Evolutionary conservation across 208 protist genomes (phyloP).

Genomic region (Leishmania tarentolae): DNA sequence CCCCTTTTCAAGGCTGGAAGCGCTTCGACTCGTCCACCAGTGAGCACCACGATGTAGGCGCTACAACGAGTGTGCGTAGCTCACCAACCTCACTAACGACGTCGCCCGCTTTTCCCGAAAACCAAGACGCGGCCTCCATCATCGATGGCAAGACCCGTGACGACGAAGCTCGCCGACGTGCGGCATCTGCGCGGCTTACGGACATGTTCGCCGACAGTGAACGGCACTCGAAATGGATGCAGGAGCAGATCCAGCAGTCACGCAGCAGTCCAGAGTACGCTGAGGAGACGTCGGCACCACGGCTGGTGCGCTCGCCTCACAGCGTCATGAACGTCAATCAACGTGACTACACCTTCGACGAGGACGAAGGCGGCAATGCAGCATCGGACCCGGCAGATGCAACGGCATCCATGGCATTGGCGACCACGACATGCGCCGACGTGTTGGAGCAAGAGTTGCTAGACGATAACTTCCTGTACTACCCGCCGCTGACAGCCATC

Average conservation of each 20-base stretch:
- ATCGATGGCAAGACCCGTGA: conserved; percentile 8
- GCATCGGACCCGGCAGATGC: not conserved
- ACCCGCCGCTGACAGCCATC: conserved; percentile 28
- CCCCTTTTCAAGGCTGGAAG: conserved; percentile 26
- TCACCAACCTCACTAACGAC: not conserved
- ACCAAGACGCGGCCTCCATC: not conserved
- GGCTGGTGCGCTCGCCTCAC: conserved; percentile 2
- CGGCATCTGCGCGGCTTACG: conserved; percentile 20
- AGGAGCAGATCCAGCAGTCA: conserved; percentile 21
- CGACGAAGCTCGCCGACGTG: conserved; percentile 13
- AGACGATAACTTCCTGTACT: conserved; percentile 81
- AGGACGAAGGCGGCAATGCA: conserved; percentile 5
- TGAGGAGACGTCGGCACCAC: conserved; percentile 4
- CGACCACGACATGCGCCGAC: conserved; percentile 12
- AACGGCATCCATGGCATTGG: not conserved
- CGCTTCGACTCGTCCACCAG: conserved; percentile 4
- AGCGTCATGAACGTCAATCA: not conserved
- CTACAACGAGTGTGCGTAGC: not conserved
- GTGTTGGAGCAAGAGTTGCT: conserved; percentile 75
- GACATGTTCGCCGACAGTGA: conserved; percentile 32
- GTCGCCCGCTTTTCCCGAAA: not conserved
- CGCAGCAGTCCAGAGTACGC: conserved; percentile 3
- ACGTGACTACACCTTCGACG: conserved; percentile 1
- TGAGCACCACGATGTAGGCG: not conserved
- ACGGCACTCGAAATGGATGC: conserved; percentile 23